Evolutionary conservation across 1,284 basidiomycete species (phyloP).

Genomic region (Ustilago curta): DNA sequence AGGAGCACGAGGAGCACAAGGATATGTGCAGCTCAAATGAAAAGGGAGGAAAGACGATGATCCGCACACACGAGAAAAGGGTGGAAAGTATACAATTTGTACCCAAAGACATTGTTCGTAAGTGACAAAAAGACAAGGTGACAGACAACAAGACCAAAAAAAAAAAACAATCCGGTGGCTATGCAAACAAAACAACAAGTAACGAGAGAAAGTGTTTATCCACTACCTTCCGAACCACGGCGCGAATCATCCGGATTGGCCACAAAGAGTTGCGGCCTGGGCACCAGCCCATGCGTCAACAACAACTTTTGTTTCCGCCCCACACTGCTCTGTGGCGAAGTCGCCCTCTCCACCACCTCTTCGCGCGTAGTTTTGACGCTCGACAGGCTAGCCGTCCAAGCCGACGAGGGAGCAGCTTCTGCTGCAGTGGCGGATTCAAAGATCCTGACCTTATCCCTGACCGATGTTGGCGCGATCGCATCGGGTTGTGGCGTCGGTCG

Average conservation of each 20-base stretch:
- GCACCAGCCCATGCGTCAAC: conserved; percentile 44
- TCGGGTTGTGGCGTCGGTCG: not conserved
- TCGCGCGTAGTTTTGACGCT: conserved; percentile 14
- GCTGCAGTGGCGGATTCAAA: conserved; percentile 33
- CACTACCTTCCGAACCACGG: not conserved
- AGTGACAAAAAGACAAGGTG: too few relatives aligned
- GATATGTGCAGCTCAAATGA: too few relatives aligned
- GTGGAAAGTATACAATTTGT: too few relatives aligned
- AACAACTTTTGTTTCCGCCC: not conserved
- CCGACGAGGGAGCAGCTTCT: conserved; percentile 1
- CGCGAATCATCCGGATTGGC: conserved; percentile 55
- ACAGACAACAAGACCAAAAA: too few relatives aligned
- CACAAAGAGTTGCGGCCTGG: conserved; percentile 57
- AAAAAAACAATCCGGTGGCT: too few relatives aligned
- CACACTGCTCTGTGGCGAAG: not conserved
- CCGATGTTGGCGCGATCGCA: conserved; percentile 1
- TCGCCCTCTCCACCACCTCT: conserved; percentile 8
- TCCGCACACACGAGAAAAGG: too few relatives aligned
- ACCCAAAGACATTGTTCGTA: too few relatives aligned
- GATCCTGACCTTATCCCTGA: conserved; percentile 54
- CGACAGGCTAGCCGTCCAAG: conserved; percentile 33
- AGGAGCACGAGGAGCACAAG: too few relatives aligned
- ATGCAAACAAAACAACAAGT: not conserved
- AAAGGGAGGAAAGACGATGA: too few relatives aligned
- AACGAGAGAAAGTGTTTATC: too few relatives aligned